Conservation (phyloP, 306 rosid species). For the Alnus rubra region DNA sequence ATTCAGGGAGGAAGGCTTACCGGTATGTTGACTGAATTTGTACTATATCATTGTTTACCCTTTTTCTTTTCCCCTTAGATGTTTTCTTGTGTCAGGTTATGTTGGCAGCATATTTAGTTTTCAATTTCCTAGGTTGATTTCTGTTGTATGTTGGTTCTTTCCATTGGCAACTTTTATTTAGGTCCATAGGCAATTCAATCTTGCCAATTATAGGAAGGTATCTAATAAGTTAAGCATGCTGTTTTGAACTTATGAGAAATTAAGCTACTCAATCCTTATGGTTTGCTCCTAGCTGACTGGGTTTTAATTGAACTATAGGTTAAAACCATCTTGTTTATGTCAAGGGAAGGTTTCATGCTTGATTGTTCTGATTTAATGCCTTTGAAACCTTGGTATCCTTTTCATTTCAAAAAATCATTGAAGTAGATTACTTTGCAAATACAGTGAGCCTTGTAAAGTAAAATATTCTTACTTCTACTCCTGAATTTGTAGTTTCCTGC, state of each 20-base stretch:
- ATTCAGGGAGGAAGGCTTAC: constrained; percentile 87
- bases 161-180: background rate
- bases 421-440: background rate
- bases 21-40: constrained; percentile 40
- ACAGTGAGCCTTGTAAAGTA: background rate
- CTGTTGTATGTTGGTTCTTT: background rate
- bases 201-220: background rate
- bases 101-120: background rate
- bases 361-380: background rate
- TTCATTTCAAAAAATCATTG: background rate
- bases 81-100: background rate
- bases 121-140: background rate
- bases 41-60: constrained; percentile 6
- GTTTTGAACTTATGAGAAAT: background rate
- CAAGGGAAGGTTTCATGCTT: background rate
- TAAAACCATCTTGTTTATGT: background rate
- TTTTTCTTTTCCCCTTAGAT: background rate
- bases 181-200: constrained; percentile 1
- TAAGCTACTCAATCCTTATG: constrained; percentile 9
- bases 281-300: background rate
- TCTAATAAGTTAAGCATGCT: background rate
- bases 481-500: background rate
- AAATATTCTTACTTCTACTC: background rate
- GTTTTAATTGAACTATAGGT: background rate
- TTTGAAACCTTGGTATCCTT: background rate